Base-by-base conservation (phyloP, 1,284 basidiomycete genomes). In the Sanghuangporus weigelae region DNA sequence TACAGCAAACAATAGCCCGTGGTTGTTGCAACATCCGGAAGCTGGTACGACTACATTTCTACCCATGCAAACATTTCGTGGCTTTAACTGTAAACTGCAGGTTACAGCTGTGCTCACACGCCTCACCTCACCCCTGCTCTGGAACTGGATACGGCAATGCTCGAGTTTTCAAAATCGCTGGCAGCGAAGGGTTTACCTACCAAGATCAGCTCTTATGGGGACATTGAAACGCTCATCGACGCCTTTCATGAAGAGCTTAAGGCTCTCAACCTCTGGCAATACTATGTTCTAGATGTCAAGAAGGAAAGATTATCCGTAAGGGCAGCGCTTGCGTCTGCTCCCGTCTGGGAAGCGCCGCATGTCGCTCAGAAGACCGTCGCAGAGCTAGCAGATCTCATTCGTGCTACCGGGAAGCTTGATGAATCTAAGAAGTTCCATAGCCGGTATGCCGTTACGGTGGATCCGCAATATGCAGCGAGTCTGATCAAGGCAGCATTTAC, bases 11-110 rank as follows among this genome's bases (percentile, higher is more conserved):
- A 93, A 97, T 72, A 94, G 90, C 67, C 81, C 86, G 8, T 98
- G 95, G 95, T 80, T 98, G n/a, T 73, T 85, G 46, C 85, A 95
- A 5, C 95, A 98, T 74, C 95, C 96, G 2, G 95, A 98, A 82
- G 92, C 95, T 67, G 95, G 94, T 89, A 68, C 67, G 84, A 74
- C 12, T 67, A 31, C 14, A 2, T 51, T n/a, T 35, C 40, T 49
- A 21, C 42, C 31, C 14, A 12, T 35, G 44, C 50, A 50, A 21
- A 26, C 64, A 49, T 21, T 63, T 67, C 54, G 67, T 38, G 68
- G 40, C 31, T 49, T 64, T 59, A 46, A 26, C 23, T 19, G 7
- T 36, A 49, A 7, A 46, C 26, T 66, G 0, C 68, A 95, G 95
- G 93, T 49, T 97, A 87, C 74, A 96, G 90, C 67, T 90, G 93